phyloP scores from a whole-genome alignment of 106 monocot species.

The Phalaenopsis equestris region DNA sequence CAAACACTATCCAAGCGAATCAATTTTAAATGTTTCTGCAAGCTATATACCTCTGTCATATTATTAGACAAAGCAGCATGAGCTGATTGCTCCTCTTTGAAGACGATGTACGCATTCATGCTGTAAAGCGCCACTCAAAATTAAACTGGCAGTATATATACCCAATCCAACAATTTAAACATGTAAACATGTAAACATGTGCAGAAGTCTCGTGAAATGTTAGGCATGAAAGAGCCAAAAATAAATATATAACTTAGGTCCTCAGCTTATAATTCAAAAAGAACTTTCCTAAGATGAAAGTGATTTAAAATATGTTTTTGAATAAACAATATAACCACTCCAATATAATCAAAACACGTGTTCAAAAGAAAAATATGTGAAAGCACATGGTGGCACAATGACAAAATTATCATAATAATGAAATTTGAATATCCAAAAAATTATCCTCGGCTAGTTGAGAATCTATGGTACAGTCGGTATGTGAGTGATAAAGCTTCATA shows the following conservation, averaged over 20 bases:
- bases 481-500: too few species aligned
- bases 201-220: background rate
- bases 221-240: background rate
- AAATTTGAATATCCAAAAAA: too few species aligned
- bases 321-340: too few species aligned
- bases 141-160: background rate
- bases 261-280: background rate
- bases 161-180: background rate
- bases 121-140: conserved; percentile 33
- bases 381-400: too few species aligned
- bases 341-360: too few species aligned
- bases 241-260: background rate
- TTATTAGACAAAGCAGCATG: conserved; percentile 57
- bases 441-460: too few species aligned
- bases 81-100: conserved; percentile 81
- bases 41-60: conserved; percentile 55
- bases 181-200: background rate
- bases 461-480: too few species aligned
- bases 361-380: too few species aligned
- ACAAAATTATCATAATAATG: too few species aligned
- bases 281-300: too few species aligned
- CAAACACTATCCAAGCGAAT: background rate
- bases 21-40: background rate
- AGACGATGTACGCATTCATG: conserved; percentile 90
- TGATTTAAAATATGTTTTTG: too few species aligned